Conservation (phyloP, 345 rosid species). For the Ceriops decandra region DNA sequence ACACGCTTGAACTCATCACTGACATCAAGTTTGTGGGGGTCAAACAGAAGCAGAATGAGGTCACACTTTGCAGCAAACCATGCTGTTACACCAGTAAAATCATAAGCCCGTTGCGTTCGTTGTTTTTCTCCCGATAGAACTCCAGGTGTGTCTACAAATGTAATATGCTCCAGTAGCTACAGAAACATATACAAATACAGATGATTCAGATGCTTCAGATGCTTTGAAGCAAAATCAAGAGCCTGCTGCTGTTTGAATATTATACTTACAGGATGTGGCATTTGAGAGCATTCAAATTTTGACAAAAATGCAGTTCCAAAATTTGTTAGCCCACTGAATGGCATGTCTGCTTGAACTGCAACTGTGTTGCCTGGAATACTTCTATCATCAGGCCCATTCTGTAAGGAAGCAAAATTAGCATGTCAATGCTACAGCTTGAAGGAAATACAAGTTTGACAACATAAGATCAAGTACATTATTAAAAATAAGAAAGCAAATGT, state of each 20-base stretch:
- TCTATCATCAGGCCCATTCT: conserved; percentile 98
- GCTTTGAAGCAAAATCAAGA: conserved; percentile 11
- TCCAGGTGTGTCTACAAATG: conserved; percentile 97
- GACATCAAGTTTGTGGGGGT: conserved; percentile 94
- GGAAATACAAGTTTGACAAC: background rate
- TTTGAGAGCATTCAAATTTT: conserved; percentile 96
- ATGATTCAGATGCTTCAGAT: conserved; percentile 16
- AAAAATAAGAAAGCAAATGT: too few species aligned
- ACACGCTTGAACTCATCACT: conserved; percentile 99
- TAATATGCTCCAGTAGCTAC: conserved; percentile 89
- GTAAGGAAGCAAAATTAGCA: conserved; percentile 22
- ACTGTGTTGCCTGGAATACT: conserved; percentile 93
- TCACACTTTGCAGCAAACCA: conserved; percentile 99
- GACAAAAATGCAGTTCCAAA: conserved; percentile 95
- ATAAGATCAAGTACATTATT: too few species aligned
- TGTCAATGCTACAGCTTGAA: background rate
- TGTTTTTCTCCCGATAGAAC: conserved; percentile 97
- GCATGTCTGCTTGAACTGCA: conserved; percentile 99
- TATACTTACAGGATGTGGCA: conserved; percentile 86
- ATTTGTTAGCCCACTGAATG: conserved; percentile 83
- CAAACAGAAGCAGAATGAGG: conserved; percentile 91
- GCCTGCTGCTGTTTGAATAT: conserved; percentile 2
- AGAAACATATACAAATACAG: conserved; percentile 13
- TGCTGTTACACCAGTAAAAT: conserved; percentile 92
- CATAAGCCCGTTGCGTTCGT: conserved; percentile 88